Conservation (phyloP, 192 early-diverging fungal species). For the Entophlyctis luteolus region DNA sequence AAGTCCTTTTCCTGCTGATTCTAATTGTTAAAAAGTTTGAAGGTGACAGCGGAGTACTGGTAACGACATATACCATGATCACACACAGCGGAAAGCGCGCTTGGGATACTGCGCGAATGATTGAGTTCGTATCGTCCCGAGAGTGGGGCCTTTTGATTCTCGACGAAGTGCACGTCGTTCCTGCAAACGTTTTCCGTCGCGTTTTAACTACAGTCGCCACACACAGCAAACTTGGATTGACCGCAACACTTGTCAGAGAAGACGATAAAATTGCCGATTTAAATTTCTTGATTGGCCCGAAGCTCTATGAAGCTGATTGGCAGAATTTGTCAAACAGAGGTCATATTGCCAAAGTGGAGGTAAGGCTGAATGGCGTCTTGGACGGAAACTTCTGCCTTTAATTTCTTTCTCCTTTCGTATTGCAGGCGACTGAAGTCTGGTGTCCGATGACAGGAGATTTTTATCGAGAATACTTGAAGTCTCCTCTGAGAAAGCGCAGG, state of each 20-base stretch:
- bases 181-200: constrained; percentile 92
- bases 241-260: constrained; percentile 95
- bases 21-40: constrained; percentile 48
- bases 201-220: constrained; percentile 90
- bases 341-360: constrained; percentile 86
- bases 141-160: constrained; percentile 96
- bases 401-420: background rate
- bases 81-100: constrained; percentile 91
- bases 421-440: constrained; percentile 87
- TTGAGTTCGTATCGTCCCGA: constrained; percentile 79
- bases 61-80: constrained; percentile 98
- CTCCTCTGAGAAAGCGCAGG: constrained; percentile 40
- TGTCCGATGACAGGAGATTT: constrained; percentile 97
- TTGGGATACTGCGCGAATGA: constrained; percentile 84
- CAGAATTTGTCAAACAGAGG: constrained; percentile 94
- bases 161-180: constrained; percentile 98
- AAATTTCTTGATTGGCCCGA: constrained; percentile 99
- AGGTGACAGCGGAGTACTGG: constrained; percentile 91
- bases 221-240: constrained; percentile 94
- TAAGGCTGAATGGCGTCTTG: background rate
- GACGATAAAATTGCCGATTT: constrained; percentile 98
- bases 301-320: constrained; percentile 99
- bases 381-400: no score
- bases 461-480: constrained; percentile 73
- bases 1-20: constrained; percentile 7